Evolutionary conservation across 1,284 basidiomycete species (phyloP).

Genomic region (Cryptococcus hybrid): DNA sequence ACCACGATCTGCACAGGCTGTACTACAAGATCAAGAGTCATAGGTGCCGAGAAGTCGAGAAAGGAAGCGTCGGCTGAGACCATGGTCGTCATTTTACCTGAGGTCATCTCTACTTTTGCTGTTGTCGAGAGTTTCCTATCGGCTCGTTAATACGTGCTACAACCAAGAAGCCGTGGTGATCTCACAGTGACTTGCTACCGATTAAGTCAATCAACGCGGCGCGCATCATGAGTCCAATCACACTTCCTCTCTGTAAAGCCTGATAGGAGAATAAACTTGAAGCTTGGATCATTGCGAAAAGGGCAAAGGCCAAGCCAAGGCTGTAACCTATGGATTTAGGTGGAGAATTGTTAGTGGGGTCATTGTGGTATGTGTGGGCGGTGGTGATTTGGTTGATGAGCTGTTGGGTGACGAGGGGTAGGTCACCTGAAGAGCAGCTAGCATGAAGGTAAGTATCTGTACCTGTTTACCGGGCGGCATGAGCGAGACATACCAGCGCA

Average conservation of each 20-base stretch:
- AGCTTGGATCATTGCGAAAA: slow-evolving; percentile 13
- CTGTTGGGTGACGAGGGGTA: slow-evolving; percentile 51
- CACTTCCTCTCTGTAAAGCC: slow-evolving; percentile 14
- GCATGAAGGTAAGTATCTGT: background rate
- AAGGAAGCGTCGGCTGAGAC: slow-evolving; percentile 61
- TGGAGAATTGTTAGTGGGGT: background rate
- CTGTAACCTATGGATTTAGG: slow-evolving; percentile 36
- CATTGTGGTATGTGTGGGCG: slow-evolving; percentile 54
- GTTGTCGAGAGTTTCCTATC: slow-evolving; percentile 14
- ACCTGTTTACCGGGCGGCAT: background rate
- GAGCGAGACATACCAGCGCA: slow-evolving; percentile 10
- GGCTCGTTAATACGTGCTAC: background rate
- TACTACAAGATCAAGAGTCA: slow-evolving; percentile 54
- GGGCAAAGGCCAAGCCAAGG: slow-evolving; percentile 13
- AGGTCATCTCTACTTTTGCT: slow-evolving; percentile 12
- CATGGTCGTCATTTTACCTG: slow-evolving; percentile 60
- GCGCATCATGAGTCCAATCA: slow-evolving; percentile 16
- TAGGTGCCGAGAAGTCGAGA: slow-evolving; percentile 40
- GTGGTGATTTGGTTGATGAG: slow-evolving; percentile 63
- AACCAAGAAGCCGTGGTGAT: background rate
- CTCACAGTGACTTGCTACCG: slow-evolving; percentile 17
- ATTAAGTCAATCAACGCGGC: slow-evolving; percentile 20
- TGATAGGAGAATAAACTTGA: slow-evolving; percentile 15
- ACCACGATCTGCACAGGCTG: slow-evolving; percentile 56
- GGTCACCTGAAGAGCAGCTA: slow-evolving; percentile 17